A percentile compares a stretch with the other conserved stretches of the same genome.
Conservation (phyloP, 2,329 filamentous ascomycete genomes). For the Phoma sp. region DNA sequence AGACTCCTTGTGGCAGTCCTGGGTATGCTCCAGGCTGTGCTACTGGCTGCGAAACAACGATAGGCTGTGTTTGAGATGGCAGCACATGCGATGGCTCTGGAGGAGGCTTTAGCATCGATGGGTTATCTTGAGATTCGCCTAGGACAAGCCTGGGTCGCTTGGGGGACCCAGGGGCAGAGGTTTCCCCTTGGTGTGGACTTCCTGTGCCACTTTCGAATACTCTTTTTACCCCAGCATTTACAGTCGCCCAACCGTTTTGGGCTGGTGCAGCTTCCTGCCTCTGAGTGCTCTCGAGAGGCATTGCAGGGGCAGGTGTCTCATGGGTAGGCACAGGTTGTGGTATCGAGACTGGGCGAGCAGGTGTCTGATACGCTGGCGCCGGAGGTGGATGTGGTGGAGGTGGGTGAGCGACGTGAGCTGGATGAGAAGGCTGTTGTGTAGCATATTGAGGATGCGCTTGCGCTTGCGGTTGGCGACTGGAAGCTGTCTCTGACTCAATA, state of each 20-base stretch:
- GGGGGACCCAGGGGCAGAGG: conserved; percentile 45
- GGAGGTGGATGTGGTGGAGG: conserved; percentile 7
- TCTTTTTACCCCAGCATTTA: conserved; percentile 53
- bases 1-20: conserved; percentile 23
- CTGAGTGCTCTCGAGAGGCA: conserved; percentile 27
- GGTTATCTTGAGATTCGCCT: neutral
- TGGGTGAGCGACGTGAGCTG: conserved; percentile 22
- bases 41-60: conserved; percentile 29
- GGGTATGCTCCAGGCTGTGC: conserved; percentile 31
- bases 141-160: conserved; percentile 54
- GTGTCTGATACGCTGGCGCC: conserved; percentile 13
- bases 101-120: conserved; percentile 19
- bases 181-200: conserved; percentile 22
- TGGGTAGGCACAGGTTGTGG: conserved; percentile 23
- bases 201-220: conserved; percentile 45
- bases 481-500: conserved; percentile 22
- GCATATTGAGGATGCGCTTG: neutral
- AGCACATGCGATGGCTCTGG: conserved; percentile 19
- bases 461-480: conserved; percentile 1
- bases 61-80: conserved; percentile 39
- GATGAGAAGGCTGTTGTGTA: conserved; percentile 18
- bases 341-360: conserved; percentile 23
- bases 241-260: conserved; percentile 51
- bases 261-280: conserved; percentile 23
- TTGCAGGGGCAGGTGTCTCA: conserved; percentile 12